These are phyloP conservation scores for Phascolomyces articulosus DNA, from an alignment of 371 early-diverging fungal genomes.

Conservation along the genomic window DNA sequence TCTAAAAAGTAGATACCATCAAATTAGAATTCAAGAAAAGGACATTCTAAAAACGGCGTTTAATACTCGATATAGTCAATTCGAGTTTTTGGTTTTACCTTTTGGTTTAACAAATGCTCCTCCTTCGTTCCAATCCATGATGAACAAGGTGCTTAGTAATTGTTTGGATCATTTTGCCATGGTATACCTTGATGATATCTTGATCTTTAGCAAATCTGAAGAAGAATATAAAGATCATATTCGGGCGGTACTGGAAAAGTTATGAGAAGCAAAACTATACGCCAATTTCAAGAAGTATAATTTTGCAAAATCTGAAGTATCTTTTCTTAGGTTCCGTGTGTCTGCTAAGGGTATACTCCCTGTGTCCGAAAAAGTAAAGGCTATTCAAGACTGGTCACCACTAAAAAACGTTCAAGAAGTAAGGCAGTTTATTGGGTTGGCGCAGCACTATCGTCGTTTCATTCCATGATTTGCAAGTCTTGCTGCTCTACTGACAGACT, in stretches of 20 bases:
- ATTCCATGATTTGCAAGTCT: slow-evolving; percentile 27
- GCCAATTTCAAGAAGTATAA: slow-evolving; percentile 56
- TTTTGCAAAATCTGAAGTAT: slow-evolving; percentile 35
- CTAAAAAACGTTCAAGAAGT: slow-evolving; percentile 44
- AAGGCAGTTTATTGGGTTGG: slow-evolving; percentile 33
- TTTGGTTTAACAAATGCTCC: slow-evolving; percentile 56
- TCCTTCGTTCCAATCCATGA: slow-evolving; percentile 44
- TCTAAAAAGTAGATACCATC: slow-evolving; percentile 43
- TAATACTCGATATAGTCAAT: slow-evolving; percentile 43
- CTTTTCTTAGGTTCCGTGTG: too few relatives aligned
- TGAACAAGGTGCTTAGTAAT: slow-evolving; percentile 37
- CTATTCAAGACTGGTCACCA: slow-evolving; percentile 30
- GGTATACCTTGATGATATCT: slow-evolving; percentile 62
- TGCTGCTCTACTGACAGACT: too few relatives aligned
- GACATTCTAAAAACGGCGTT: slow-evolving; percentile 34
- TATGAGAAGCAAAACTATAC: slow-evolving; percentile 35
- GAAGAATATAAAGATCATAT: slow-evolving; percentile 52
- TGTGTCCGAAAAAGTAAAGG: slow-evolving; percentile 26
- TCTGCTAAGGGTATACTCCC: slow-evolving; percentile 27
- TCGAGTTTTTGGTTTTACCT: slow-evolving; percentile 48
- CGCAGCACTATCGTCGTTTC: slow-evolving; percentile 35
- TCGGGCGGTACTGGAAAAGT: slow-evolving; percentile 28
- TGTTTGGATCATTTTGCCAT: slow-evolving; percentile 39
- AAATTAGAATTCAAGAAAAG: slow-evolving; percentile 22
- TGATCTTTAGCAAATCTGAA: slow-evolving; percentile 52